Evolutionary conservation across 305 asterid species (phyloP).

Genomic region (Nicotiana rustica): DNA sequence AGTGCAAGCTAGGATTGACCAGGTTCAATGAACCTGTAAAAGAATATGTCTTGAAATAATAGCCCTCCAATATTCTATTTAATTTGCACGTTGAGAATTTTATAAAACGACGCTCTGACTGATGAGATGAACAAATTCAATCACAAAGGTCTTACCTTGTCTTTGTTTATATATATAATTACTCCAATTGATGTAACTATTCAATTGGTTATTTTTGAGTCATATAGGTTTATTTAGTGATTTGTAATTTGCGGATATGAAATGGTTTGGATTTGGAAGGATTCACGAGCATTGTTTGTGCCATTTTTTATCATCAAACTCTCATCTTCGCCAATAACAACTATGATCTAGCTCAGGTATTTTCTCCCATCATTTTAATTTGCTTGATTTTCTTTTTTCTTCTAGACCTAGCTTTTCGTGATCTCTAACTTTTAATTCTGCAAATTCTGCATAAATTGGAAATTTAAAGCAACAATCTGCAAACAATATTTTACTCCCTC

Average conservation of each 20-base stretch:
- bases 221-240: no score
- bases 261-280: no score
- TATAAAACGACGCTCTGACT: neutral
- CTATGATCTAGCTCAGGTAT: neutral
- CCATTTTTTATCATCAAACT: neutral
- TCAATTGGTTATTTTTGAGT: no score
- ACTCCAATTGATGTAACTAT: neutral
- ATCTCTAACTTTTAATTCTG: neutral
- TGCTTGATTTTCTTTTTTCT: neutral
- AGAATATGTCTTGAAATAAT: conserved; percentile 3
- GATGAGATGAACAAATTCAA: conserved; percentile 23
- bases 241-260: no score
- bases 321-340: neutral
- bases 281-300: neutral
- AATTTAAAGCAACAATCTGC: neutral
- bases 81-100: neutral
- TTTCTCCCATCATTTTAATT: neutral
- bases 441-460: neutral
- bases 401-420: no score
- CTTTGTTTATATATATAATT: neutral
- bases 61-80: neutral
- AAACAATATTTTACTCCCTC: neutral
- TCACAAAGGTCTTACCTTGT: neutral
- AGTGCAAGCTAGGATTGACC: neutral
- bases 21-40: conserved; percentile 13